Conservation (phyloP, 331 rosid genomes). For the Malus hybrid region DNA sequence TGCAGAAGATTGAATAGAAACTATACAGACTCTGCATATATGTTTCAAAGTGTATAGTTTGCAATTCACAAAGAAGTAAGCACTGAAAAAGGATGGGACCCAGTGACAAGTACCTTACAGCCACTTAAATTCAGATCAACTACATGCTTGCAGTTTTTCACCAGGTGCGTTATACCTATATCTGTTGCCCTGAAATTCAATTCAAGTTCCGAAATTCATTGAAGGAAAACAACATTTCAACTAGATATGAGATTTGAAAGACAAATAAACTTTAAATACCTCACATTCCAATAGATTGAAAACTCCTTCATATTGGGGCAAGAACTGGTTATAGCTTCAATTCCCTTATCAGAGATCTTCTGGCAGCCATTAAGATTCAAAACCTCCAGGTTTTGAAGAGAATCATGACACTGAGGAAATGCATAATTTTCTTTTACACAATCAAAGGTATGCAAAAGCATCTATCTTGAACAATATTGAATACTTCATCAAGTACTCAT, state of each 20-base stretch:
- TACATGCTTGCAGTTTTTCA: conserved; percentile 53
- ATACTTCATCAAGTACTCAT: neutral
- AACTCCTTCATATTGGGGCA: conserved; percentile 54
- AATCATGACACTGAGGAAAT: conserved; percentile 47
- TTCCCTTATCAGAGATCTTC: conserved; percentile 73
- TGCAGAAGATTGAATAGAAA: neutral
- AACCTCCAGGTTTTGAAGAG: conserved; percentile 57
- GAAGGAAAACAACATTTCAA: neutral
- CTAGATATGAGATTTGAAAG: conserved; percentile 2
- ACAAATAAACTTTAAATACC: conserved; percentile 28
- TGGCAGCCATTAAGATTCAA: conserved; percentile 87
- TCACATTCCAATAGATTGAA: conserved; percentile 77
- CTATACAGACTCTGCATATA: neutral
- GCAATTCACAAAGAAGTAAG: neutral
- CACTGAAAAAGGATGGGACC: conserved; percentile 5
- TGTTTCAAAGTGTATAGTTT: no score
- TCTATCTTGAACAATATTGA: neutral
- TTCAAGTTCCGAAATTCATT: conserved; percentile 13
- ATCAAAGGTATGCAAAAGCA: conserved; percentile 6
- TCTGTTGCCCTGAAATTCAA: conserved; percentile 58
- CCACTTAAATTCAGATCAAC: conserved; percentile 80
- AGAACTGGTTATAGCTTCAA: conserved; percentile 57
- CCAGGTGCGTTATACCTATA: conserved; percentile 36
- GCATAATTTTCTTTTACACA: neutral
- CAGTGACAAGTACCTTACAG: conserved; percentile 60